Base-by-base conservation (phyloP, 495 filamentous ascomycete species). In the Penicillium riverlandense region DNA sequence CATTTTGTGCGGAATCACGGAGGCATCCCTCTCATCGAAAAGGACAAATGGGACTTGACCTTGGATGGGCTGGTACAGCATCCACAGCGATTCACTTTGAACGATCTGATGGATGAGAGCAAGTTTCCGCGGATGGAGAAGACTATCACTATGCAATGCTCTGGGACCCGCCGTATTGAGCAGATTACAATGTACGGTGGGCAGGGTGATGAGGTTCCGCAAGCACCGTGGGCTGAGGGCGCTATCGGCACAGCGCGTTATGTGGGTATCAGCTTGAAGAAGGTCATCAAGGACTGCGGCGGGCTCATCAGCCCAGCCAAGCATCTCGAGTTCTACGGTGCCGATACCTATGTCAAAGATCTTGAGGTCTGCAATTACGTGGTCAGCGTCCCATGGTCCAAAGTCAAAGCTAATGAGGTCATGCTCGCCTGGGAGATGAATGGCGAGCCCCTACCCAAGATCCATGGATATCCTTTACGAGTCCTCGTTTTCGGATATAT, bases 371-470 rank as follows among this genome's bases (percentile, higher is more conserved):
- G 71, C 56, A 84, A 84, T 59, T 86, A 84, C 50, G 65, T 72
- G 35, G 78, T 85, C 30, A 75, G 69, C 33, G 75, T 83, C 1
- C 83, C 82, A 0, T 81, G 71, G 66, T 72, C 74, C 11, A 85
- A 85, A 58, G 80, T 84, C 29, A 79, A 77, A 50, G 59, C 63
- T 9, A 69, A 83, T 52, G 82, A 87, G 47, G 82, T 85, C 16
- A 67, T 86, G 43, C 70, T 85, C 4, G 80, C 78, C 1, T 85
- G 76, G 76, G 82, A 83, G 49, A 84, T 84, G 82, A 86, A 87
- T 40, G 82, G 76, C 28, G 62, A 80, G 44, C 76, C 77, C 0
- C 67, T 87, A 1, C 83, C 83, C 1, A 75, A 71, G 45, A 80
- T 81, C 48, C 81, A 85, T 47, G 83, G 83, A 2, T 80, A 64